Conservation (phyloP, 768 basidiomycete species). For the Mycena galopus region DNA sequence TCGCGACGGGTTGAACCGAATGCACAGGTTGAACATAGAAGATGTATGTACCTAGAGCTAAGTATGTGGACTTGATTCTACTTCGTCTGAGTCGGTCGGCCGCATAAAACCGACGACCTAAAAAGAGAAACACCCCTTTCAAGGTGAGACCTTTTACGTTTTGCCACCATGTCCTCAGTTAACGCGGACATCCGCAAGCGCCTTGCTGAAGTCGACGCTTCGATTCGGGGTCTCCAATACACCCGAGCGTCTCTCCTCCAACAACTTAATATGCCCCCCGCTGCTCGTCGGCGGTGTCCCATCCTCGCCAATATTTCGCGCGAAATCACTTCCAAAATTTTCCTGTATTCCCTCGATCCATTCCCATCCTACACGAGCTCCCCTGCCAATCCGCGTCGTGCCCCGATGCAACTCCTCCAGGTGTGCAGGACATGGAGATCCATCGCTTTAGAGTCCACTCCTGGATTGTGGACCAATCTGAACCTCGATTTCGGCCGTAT, state of each 20-base stretch:
- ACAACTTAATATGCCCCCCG: not conserved
- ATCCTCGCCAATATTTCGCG: not conserved
- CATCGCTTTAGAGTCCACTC: conserved; percentile 1
- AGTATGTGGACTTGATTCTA: too few relatives aligned
- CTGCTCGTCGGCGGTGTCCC: not conserved
- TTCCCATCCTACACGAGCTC: not conserved
- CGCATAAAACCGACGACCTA: too few relatives aligned
- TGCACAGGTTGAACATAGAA: too few relatives aligned
- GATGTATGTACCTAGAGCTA: too few relatives aligned
- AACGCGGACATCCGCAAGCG: not conserved
- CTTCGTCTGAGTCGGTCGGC: too few relatives aligned
- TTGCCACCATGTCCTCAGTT: not conserved
- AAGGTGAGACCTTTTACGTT: too few relatives aligned
- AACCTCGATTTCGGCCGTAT: not conserved
- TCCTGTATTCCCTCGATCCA: conserved; percentile 7
- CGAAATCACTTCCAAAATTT: conserved; percentile 20
- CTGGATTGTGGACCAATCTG: not conserved
- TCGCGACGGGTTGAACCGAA: too few relatives aligned
- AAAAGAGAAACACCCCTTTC: too few relatives aligned
- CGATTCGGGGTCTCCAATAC: not conserved
- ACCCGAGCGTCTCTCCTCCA: not conserved
- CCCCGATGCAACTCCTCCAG: not conserved
- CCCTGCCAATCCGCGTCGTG: not conserved
- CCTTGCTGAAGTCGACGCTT: not conserved
- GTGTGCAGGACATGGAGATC: conserved; percentile 16